phyloP scores from a whole-genome alignment of 1,284 basidiomycete species.

The Xanthoconium separans region DNA sequence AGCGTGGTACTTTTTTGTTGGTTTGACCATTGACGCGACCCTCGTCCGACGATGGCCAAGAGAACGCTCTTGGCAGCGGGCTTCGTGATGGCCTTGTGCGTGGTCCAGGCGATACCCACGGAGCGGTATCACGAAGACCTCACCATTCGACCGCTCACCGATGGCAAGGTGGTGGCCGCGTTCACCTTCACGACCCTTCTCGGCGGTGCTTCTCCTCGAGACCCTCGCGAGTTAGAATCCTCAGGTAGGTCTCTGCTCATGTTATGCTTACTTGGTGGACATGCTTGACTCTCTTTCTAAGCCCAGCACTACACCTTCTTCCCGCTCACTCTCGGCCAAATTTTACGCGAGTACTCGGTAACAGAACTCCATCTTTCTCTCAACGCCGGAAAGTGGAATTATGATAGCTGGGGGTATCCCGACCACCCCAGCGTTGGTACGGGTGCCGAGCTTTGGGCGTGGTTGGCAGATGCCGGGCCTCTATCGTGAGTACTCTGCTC shows the following conservation, averaged over 20 bases:
- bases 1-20: too few species aligned
- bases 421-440: slow-evolving; percentile 74
- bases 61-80: not conserved
- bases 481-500: slow-evolving; percentile 44
- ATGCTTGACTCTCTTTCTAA: slow-evolving; percentile 20
- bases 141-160: slow-evolving; percentile 69
- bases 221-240: slow-evolving; percentile 45
- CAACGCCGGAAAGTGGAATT: slow-evolving; percentile 91
- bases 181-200: slow-evolving; percentile 81
- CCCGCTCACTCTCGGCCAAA: slow-evolving; percentile 83
- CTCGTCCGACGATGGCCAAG: slow-evolving; percentile 3
- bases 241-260: slow-evolving; percentile 39
- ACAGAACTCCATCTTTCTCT: slow-evolving; percentile 86
- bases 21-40: too few species aligned
- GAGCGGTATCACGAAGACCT: slow-evolving; percentile 73
- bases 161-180: slow-evolving; percentile 82
- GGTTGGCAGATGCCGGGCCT: slow-evolving; percentile 67
- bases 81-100: slow-evolving; percentile 13
- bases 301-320: slow-evolving; percentile 85
- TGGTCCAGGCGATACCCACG: not conserved
- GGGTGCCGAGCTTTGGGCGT: slow-evolving; percentile 89
- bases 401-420: slow-evolving; percentile 82
- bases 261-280: not conserved
- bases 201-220: slow-evolving; percentile 49
- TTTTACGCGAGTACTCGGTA: slow-evolving; percentile 80